These are phyloP conservation scores for Aspergillus sp. DNA, from an alignment of 2,329 filamentous ascomycete species.

Conservation along the genomic window DNA sequence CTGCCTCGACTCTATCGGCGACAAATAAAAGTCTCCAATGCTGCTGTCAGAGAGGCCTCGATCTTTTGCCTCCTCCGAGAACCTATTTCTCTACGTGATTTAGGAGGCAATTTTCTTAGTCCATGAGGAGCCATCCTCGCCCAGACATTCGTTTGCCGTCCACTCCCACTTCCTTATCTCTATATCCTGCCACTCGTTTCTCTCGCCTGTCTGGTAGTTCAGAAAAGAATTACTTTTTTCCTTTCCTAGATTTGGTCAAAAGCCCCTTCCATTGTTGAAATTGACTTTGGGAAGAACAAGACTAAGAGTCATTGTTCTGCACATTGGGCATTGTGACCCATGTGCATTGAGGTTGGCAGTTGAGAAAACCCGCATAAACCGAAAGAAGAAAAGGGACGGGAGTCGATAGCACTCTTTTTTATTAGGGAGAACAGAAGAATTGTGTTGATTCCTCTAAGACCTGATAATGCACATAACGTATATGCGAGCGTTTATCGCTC, in stretches of 20 bases:
- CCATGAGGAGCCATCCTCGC: conserved; percentile 10
- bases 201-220: conserved; percentile 15
- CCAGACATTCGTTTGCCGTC: conserved; percentile 28
- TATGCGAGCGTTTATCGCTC: conserved; percentile 40
- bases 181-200: conserved; percentile 18
- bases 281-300: not conserved
- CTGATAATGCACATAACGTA: conserved; percentile 38
- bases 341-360: conserved; percentile 3
- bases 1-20: conserved; percentile 16
- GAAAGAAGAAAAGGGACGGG: not conserved
- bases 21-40: conserved; percentile 24
- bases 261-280: not conserved
- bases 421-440: not conserved
- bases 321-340: not conserved
- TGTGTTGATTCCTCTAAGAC: conserved; percentile 1
- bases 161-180: conserved; percentile 14
- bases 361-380: not conserved
- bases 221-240: conserved; percentile 21
- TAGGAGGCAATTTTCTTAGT: conserved; percentile 10
- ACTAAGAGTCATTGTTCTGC: not conserved
- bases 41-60: conserved; percentile 15
- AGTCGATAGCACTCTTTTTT: not conserved
- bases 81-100: conserved; percentile 9
- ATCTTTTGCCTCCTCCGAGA: conserved; percentile 13
- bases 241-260: not conserved